Percentiles rank a stretch among this genome's conserved stretches.
phyloP scores from a whole-genome alignment of 176 grass and related monocot genomes.

The Oryza nivara region DNA sequence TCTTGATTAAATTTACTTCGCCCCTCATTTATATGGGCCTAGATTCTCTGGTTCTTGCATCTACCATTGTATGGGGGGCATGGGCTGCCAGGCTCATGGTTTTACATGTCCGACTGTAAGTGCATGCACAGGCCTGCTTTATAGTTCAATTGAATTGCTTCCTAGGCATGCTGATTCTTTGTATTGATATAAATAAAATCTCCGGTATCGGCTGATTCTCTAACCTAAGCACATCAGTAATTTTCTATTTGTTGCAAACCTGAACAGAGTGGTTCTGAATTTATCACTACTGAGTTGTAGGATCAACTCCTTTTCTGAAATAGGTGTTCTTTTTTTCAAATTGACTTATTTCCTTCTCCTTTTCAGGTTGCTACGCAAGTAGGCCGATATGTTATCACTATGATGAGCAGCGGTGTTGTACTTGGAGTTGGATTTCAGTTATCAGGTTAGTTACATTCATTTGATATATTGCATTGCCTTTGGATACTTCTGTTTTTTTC shows the following conservation, averaged over 20 bases:
- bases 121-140: neutral
- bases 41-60: neutral
- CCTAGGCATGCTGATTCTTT: neutral
- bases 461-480: slow-evolving; percentile 1
- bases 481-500: slow-evolving; percentile 20
- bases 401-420: slow-evolving; percentile 90
- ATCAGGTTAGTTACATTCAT: slow-evolving; percentile 59
- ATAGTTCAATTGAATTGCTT: slow-evolving; percentile 1
- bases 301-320: neutral
- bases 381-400: slow-evolving; percentile 84
- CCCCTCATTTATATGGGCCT: neutral
- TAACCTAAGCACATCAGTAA: neutral
- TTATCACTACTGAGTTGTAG: neutral
- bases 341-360: slow-evolving; percentile 26
- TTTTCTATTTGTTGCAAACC: neutral
- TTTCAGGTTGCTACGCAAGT: slow-evolving; percentile 76
- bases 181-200: slow-evolving; percentile 7
- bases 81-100: neutral
- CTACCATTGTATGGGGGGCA: neutral
- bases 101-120: neutral
- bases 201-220: neutral
- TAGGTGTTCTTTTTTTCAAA: neutral
- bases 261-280: neutral
- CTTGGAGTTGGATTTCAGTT: slow-evolving; percentile 94
- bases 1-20: neutral